A percentile compares a stretch with the other conserved stretches of the same genome.
phyloP scores from a whole-genome alignment of 2,329 filamentous ascomycete genomes.

The Botrytis squamosa region DNA sequence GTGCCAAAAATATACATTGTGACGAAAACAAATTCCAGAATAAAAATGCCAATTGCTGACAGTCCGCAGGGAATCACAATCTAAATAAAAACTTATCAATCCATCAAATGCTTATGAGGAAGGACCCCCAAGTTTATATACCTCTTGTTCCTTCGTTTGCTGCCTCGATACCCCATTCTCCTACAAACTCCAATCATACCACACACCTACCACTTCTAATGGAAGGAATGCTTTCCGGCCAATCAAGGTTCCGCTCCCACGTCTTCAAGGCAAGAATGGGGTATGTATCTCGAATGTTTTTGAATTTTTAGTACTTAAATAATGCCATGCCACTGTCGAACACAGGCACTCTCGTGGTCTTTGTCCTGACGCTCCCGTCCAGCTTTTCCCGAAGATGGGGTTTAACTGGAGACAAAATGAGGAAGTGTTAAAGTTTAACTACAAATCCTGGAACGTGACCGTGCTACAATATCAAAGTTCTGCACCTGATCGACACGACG shows the following conservation, averaged over 20 bases:
- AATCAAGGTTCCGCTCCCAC: conserved; percentile 2
- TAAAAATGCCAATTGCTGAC: background rate
- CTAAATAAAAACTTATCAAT: background rate
- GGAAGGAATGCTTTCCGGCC: background rate
- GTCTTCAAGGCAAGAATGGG: conserved; percentile 13
- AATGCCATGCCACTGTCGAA: background rate
- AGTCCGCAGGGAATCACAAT: background rate
- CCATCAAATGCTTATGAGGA: background rate
- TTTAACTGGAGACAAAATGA: background rate
- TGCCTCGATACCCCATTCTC: conserved; percentile 10
- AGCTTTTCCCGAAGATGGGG: background rate
- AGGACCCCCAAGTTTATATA: conserved; percentile 10
- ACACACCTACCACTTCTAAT: background rate
- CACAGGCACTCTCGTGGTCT: conserved; percentile 13
- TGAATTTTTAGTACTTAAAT: background rate
- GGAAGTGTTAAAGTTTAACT: background rate
- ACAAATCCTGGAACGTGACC: background rate
- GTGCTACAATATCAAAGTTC: background rate
- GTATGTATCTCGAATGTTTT: background rate
- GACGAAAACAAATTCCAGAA: background rate
- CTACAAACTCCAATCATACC: background rate
- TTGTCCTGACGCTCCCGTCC: background rate
- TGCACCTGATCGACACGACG: background rate
- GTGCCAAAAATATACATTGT: background rate
- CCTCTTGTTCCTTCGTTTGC: background rate